Conservation (phyloP, 805 yeast species). For the Wickerhamomyces queroliae region DNA sequence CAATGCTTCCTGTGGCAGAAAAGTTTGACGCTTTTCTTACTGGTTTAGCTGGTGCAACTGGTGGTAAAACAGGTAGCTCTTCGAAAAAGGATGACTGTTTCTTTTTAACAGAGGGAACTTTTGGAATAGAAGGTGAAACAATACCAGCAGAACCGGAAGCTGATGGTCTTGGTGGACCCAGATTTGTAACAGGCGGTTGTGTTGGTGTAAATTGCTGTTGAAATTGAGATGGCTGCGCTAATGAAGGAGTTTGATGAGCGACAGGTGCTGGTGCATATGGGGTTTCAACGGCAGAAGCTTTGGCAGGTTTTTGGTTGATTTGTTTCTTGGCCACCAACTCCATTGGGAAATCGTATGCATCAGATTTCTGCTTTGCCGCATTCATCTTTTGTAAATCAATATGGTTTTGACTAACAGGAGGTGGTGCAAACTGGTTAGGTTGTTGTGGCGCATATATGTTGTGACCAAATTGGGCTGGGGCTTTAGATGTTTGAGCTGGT, state of each 20-base stretch:
- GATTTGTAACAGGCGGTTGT: neutral
- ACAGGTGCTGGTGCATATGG: conserved; percentile 12
- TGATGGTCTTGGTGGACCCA: neutral
- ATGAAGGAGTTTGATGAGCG: neutral
- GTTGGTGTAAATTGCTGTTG: neutral
- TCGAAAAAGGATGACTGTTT: conserved; percentile 43
- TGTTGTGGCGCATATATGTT: neutral
- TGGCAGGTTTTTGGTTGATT: conserved; percentile 8
- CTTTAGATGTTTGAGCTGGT: conserved; percentile 1
- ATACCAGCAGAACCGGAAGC: conserved; percentile 1
- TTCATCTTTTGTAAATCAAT: conserved; percentile 29
- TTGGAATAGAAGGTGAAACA: neutral
- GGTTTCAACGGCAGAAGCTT: conserved; percentile 12
- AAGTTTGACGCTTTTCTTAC: conserved; percentile 7
- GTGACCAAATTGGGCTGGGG: neutral
- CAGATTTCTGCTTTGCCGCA: conserved; percentile 54
- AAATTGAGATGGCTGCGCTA: neutral
- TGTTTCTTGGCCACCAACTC: conserved; percentile 39
- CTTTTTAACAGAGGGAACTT: conserved; percentile 22
- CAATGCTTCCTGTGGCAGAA: neutral
- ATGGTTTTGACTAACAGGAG: conserved; percentile 5
- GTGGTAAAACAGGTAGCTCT: conserved; percentile 43
- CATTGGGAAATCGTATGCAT: conserved; percentile 72
- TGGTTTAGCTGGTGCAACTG: conserved; percentile 14
- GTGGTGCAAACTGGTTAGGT: neutral